Conservation (phyloP, 768 basidiomycete species). For the Exsudoporus frostii region DNA sequence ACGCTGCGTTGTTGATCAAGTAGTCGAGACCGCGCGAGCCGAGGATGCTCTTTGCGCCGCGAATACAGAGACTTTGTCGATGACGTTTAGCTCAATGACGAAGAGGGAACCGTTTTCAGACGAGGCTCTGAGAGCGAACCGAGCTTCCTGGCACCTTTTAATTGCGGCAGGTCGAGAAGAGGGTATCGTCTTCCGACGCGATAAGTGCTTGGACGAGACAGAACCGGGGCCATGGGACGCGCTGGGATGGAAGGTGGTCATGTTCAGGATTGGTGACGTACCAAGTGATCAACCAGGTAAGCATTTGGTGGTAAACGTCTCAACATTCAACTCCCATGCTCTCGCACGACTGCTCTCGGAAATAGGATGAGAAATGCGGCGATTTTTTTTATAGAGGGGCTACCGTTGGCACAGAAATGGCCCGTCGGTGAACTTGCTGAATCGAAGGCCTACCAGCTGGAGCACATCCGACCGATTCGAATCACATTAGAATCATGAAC, state of each 20-base stretch:
- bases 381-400: neutral
- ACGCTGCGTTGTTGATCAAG: slow-evolving; percentile 35
- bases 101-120: neutral
- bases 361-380: neutral
- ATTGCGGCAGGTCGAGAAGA: slow-evolving; percentile 32
- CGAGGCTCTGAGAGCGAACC: slow-evolving; percentile 13
- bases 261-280: neutral
- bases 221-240: slow-evolving; percentile 15
- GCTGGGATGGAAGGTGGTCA: slow-evolving; percentile 8
- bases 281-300: neutral
- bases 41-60: neutral
- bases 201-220: slow-evolving; percentile 20
- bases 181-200: slow-evolving; percentile 17
- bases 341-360: neutral
- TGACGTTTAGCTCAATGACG: slow-evolving; percentile 31
- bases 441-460: neutral
- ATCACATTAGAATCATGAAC: neutral
- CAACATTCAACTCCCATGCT: neutral
- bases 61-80: slow-evolving; percentile 13
- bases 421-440: neutral
- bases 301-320: neutral
- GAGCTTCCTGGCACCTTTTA: slow-evolving; percentile 19
- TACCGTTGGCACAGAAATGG: neutral
- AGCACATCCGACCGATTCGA: neutral
- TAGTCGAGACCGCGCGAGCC: slow-evolving; percentile 30